These are phyloP conservation scores for Cucumis cinereus DNA, from an alignment of 306 rosid species.

Conservation along the genomic window DNA sequence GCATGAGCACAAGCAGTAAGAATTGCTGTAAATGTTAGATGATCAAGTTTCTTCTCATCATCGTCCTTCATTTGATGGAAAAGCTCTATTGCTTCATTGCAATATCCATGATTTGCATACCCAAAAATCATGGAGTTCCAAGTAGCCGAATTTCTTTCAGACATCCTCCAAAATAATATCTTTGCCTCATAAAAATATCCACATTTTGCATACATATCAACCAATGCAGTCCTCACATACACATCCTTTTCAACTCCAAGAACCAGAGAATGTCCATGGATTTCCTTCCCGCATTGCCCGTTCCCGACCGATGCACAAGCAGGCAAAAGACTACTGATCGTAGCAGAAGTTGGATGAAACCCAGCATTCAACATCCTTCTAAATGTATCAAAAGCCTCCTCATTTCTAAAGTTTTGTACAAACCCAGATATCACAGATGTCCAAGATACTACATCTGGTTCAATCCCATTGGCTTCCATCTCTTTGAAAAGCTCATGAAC, in stretches of 20 bases:
- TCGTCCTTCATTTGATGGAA: slow-evolving; percentile 52
- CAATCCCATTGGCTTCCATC: slow-evolving; percentile 40
- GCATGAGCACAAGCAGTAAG: slow-evolving; percentile 73
- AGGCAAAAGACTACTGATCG: slow-evolving; percentile 64
- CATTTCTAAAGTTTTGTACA: slow-evolving; percentile 54
- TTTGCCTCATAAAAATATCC: slow-evolving; percentile 62
- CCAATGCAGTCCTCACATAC: slow-evolving; percentile 70
- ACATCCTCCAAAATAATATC: slow-evolving; percentile 43
- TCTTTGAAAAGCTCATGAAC: slow-evolving; percentile 32
- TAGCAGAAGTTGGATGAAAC: slow-evolving; percentile 59
- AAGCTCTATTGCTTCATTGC: slow-evolving; percentile 56
- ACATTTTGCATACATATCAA: slow-evolving; percentile 89
- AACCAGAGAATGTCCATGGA: slow-evolving; percentile 48
- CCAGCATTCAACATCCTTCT: slow-evolving; percentile 44
- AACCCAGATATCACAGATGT: slow-evolving; percentile 74
- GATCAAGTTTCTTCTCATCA: slow-evolving; percentile 39
- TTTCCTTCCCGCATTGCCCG: slow-evolving; percentile 49
- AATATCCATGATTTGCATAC: slow-evolving; percentile 66
- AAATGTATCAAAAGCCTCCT: slow-evolving; percentile 51
- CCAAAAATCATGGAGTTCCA: slow-evolving; percentile 90
- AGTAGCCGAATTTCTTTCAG: slow-evolving; percentile 48
- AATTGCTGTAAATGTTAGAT: slow-evolving; percentile 58
- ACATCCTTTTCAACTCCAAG: slow-evolving; percentile 55
- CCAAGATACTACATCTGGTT: slow-evolving; percentile 81
- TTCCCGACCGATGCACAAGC: slow-evolving; percentile 59